Evolutionary conservation across 2,329 filamentous ascomycete genomes (phyloP), one percentile per base, ranked within the genome.

Genomic region (Trichoderma atroviride): DNA sequence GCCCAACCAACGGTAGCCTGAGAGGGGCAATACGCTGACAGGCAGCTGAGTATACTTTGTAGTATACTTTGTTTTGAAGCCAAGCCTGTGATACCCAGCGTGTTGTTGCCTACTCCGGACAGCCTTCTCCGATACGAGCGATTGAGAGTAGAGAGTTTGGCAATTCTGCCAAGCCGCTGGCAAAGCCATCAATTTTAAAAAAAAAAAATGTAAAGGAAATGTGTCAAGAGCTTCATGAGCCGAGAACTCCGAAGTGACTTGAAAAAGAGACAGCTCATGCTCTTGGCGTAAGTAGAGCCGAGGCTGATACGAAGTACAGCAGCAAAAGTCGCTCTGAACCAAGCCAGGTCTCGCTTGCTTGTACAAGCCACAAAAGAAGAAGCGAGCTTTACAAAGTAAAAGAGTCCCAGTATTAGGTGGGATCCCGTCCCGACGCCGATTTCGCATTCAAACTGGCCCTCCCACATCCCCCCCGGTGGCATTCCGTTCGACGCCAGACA

Each of bases 401-500:
- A 16, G 16, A 40, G n/a, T n/a, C n/a, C n/a, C 43, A 47, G 43
- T 9, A 47, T 19, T 6, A 40, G 37, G 37, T 19, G 37, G 37
- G 37, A 57, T 57, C n/a, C 55, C 56, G 3, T 22, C n/a, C 35
- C 24, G n/a, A 50, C 47, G 47, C 55, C 58, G 58, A 61, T 11
- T 11, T 47, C 58, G 58, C 58, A 47, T 24, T 22, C n/a, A 9
- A 50, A 50, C 11, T 11, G 43, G 10, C 3, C 58, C 14, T 35
- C 37, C 37, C 40, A 60, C 35, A 59, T 37, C 58, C 58, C 27
- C 27, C 2, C 2, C 14, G 19, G 61, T 16, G 43, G 61, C 61
- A 64, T 56, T 56, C 61, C 61, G 33, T 56, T 37, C 35, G 40
- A n/a, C 52, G 6, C 61, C 31, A n/a, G 50, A 64, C 50, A 40